These are phyloP conservation scores for Allantophomopsis lycopodina DNA, from an alignment of 2,329 filamentous ascomycete species.

Conservation along the genomic window DNA sequence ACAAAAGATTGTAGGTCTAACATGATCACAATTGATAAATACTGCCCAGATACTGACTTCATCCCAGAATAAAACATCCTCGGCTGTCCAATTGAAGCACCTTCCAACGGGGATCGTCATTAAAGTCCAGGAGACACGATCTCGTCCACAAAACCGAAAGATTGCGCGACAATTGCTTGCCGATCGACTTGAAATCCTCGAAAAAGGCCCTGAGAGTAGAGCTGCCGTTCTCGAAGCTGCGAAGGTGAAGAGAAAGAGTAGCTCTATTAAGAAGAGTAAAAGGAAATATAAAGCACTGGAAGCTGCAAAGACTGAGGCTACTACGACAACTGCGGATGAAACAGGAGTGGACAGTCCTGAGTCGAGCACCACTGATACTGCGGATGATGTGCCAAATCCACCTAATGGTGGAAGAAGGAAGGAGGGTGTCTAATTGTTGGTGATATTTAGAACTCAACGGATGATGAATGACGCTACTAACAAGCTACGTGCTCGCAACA, in stretches of 20 bases:
- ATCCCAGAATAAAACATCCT: conserved; percentile 85
- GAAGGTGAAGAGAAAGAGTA: conserved; percentile 58
- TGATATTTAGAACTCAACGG: no score
- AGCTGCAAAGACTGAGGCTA: conserved; percentile 12
- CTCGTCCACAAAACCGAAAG: conserved; percentile 74
- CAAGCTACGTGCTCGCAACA: no score
- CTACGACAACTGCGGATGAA: conserved; percentile 3
- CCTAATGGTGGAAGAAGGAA: not conserved
- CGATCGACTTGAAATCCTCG: conserved; percentile 45
- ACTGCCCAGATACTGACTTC: not conserved
- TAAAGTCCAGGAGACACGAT: conserved; percentile 87
- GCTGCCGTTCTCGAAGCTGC: conserved; percentile 47
- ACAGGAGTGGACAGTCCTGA: no score
- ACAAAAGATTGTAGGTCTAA: conserved; percentile 67
- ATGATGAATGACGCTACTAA: no score
- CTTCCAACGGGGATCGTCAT: conserved; percentile 82
- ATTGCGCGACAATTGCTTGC: conserved; percentile 62
- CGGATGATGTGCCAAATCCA: not conserved
- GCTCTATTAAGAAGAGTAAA: conserved; percentile 67
- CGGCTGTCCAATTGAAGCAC: conserved; percentile 86
- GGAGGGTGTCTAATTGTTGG: no score
- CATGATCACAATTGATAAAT: not conserved
- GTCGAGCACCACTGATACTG: no score
- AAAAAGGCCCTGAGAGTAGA: conserved; percentile 58
- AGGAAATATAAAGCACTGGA: conserved; percentile 59